These are phyloP conservation scores for Penicillium sp. DNA, from an alignment of 2,329 filamentous ascomycete genomes.

Conservation along the genomic window DNA sequence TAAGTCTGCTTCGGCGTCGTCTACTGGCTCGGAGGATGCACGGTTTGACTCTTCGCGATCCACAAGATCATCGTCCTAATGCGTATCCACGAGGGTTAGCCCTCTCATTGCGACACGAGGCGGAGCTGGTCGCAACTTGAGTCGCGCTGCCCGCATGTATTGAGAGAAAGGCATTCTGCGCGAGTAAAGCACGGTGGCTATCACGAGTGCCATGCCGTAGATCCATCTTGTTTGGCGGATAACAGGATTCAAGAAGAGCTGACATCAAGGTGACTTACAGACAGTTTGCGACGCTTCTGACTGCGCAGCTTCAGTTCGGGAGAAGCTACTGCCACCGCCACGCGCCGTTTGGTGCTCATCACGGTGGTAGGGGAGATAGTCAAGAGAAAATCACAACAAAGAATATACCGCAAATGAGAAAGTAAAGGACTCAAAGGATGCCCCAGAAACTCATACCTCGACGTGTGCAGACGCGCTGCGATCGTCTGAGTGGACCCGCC, in stretches of 20 bases:
- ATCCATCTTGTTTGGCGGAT: not conserved
- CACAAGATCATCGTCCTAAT: constrained; percentile 21
- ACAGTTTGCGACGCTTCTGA: constrained; percentile 59
- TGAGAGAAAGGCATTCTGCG: not conserved
- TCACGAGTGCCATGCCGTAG: not conserved
- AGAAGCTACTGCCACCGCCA: constrained; percentile 44
- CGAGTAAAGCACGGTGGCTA: not conserved
- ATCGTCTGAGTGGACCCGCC: constrained; percentile 8
- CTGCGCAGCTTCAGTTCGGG: constrained; percentile 54
- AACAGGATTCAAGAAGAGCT: not conserved
- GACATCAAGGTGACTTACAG: constrained; percentile 50
- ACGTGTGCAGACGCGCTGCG: constrained; percentile 20
- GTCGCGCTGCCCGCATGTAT: not conserved
- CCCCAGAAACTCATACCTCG: constrained; percentile 13
- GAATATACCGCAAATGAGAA: not conserved
- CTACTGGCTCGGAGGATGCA: constrained; percentile 27
- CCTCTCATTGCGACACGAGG: not conserved
- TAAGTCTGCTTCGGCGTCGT: constrained; percentile 15
- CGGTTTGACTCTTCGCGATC: constrained; percentile 24
- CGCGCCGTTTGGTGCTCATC: constrained; percentile 57
- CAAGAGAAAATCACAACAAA: not conserved
- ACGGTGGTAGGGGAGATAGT: not conserved
- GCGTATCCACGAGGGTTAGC: constrained; percentile 1
- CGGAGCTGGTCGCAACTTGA: constrained; percentile 3
- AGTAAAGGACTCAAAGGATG: not conserved